Base-by-base conservation (phyloP, 345 rosid species). In the Limnanthes douglasii region DNA sequence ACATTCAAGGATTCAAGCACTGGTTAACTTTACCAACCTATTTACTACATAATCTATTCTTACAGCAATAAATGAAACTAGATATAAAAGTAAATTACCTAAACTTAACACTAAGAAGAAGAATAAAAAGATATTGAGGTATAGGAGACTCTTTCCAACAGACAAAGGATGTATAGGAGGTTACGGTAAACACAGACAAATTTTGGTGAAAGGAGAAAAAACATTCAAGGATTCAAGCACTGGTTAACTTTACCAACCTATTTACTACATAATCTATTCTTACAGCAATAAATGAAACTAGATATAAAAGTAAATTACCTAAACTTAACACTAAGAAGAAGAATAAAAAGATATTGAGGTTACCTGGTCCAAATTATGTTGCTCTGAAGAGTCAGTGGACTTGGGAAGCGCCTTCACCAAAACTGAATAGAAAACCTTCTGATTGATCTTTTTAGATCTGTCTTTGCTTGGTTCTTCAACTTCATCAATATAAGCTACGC, bases 401-500 rank as follows among this genome's bases (percentile, higher is more conserved):
- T 75, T 92, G 3, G 99, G 96, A 42, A 68, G 78, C 48, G 78
- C 86, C 78, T 74, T 85, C 31, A 81, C 94, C 10, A 92, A 56
- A 58, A 78, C 78, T 14, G 99, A 78, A 46, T 85, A 92, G 57
- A 81, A 85, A 48, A 60, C 85, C 64, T 75, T 85, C 49, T 65
- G 60, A 54, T 75, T 78, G 34, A 60, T 61, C 56, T 64, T 84
- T 52, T 70, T 79, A 35, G 58, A 37, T 41, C 54, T 69, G 45
- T 73, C 99, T 53, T 75, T 58, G 45, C 41, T 76, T 33, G 90
- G 71, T 58, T 81, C 93, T 61, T 92, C 96, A 5, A 92, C 83
- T 67, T 92, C 99, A 42, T 92, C 99, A 49, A 92, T 85, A 51
- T 85, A 92, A 15, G 99, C 99, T 28, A 92, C 96, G 21, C 99